Evolutionary conservation across 1,284 basidiomycete genomes (phyloP).

Genomic region (Irpex rosettiformis): DNA sequence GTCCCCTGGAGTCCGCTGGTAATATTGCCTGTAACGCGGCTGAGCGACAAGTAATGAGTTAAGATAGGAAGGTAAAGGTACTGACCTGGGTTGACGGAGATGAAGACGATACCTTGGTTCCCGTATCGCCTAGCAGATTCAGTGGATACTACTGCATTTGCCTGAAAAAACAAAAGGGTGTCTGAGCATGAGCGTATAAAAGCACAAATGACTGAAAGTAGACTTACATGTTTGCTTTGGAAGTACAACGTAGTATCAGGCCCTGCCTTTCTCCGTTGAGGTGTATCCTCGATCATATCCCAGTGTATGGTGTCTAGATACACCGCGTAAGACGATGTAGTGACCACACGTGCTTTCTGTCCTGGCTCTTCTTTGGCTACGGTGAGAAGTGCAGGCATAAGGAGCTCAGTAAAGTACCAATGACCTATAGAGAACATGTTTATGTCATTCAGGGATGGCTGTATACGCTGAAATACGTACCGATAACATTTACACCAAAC

Average conservation of each 20-base stretch:
- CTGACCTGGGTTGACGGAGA: slow-evolving; percentile 3
- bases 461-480: slow-evolving; percentile 8
- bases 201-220: not conserved
- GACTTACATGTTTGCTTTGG: slow-evolving; percentile 40
- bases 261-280: slow-evolving; percentile 23
- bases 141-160: slow-evolving; percentile 8
- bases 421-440: slow-evolving; percentile 24
- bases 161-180: not conserved
- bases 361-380: slow-evolving; percentile 26
- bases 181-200: not conserved
- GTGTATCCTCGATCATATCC: slow-evolving; percentile 27
- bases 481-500: slow-evolving; percentile 46
- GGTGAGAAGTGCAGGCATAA: slow-evolving; percentile 38
- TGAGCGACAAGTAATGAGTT: too few species aligned
- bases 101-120: not conserved
- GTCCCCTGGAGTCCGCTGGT: not conserved
- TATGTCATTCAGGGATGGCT: not conserved
- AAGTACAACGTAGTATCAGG: slow-evolving; percentile 32
- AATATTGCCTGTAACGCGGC: not conserved
- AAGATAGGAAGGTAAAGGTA: too few species aligned
- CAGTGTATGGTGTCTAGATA: slow-evolving; percentile 26
- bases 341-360: slow-evolving; percentile 39
- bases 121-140: slow-evolving; percentile 7
- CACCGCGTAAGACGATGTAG: slow-evolving; percentile 35
- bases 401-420: slow-evolving; percentile 39